Percentiles rank a stretch among this genome's conserved stretches.
Conservation (phyloP, 2,329 filamentous ascomycete species). For the Clarireedia paspali region DNA sequence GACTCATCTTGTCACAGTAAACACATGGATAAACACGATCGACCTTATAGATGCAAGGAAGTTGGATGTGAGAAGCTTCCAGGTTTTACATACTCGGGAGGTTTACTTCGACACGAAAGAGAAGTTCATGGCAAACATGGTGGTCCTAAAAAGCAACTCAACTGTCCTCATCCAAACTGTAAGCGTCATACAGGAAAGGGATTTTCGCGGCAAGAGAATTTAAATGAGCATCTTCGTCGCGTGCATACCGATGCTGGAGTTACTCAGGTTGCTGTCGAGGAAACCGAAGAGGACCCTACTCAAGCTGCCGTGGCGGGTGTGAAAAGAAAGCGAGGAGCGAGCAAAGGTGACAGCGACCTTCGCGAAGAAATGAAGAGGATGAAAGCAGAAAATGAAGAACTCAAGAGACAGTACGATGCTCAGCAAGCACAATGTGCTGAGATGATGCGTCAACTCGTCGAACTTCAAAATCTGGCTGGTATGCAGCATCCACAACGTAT, state of each 20-base stretch:
- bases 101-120: conserved; percentile 79
- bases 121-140: conserved; percentile 71
- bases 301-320: conserved; percentile 33
- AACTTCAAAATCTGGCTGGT: conserved; percentile 5
- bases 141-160: conserved; percentile 77
- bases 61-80: conserved; percentile 84
- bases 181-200: conserved; percentile 83
- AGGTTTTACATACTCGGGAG: conserved; percentile 92
- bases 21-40: conserved; percentile 97
- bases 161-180: conserved; percentile 80
- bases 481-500: conserved; percentile 4
- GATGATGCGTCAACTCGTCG: conserved; percentile 10
- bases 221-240: conserved; percentile 85
- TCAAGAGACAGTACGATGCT: conserved; percentile 5
- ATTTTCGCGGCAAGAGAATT: conserved; percentile 88
- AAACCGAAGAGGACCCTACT: conserved; percentile 35
- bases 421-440: conserved; percentile 6
- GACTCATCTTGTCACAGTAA: conserved; percentile 50
- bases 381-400: conserved; percentile 55
- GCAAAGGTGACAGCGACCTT: conserved; percentile 35
- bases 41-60: conserved; percentile 79
- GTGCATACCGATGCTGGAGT: conserved; percentile 60
- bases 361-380: conserved; percentile 61
- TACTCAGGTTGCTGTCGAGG: conserved; percentile 30
- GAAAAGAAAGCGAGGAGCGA: conserved; percentile 39